Evolutionary conservation across 352 stramenopile species (phyloP), one percentile per base, ranked within the genome.

Genomic region (Phytopythium chamaehyphon): DNA sequence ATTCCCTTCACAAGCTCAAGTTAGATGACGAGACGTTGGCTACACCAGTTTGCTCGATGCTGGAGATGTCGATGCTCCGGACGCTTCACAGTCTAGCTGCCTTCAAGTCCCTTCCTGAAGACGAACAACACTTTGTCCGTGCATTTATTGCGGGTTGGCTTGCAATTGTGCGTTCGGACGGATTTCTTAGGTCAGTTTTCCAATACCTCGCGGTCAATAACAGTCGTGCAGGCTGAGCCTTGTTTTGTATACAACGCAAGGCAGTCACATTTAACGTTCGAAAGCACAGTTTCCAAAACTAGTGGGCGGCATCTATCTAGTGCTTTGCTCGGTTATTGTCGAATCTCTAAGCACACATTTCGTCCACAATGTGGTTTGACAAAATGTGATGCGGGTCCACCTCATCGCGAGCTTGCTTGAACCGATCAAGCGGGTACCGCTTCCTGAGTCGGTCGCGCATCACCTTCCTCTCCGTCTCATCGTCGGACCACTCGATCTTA

Each of bases 381-480:
- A 98, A 68, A 31, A 98, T 94, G 49, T 94, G 83, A 55, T 98
- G 86, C 15, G 95, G 95, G 66, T 99, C 96, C 49, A 97, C 83
- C 48, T 87, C 67, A 47, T 90, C 73, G 36, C 96, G 77, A 22
- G 84, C 80, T 50, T 69, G 65, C 66, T 97, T 97, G 66, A 98
- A 98, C 52, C 86, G 70, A 6, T 92, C 60, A 21, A 98, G 56
- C n/a, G 78, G 66, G 74, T 97, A 98, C 50, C 82, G 66, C 54
- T 76, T 73, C 21, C 70, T 65, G 47, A 96, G 79, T 35, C 88
- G 78, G 12, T 76, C 46, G 28, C 69, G 73, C 66, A 91, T 82
- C 33, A 75, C 64, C 37, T 75, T 55, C 36, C 71, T 55, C 45
- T 90, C 72, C 14, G 36, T 47, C 21, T 57, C 55, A 64, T 83